A percentile compares a stretch with the other conserved stretches of the same genome.
Evolutionary conservation across 2,329 filamentous ascomycete species (phyloP).

Genomic region (Fusarium sp.): DNA sequence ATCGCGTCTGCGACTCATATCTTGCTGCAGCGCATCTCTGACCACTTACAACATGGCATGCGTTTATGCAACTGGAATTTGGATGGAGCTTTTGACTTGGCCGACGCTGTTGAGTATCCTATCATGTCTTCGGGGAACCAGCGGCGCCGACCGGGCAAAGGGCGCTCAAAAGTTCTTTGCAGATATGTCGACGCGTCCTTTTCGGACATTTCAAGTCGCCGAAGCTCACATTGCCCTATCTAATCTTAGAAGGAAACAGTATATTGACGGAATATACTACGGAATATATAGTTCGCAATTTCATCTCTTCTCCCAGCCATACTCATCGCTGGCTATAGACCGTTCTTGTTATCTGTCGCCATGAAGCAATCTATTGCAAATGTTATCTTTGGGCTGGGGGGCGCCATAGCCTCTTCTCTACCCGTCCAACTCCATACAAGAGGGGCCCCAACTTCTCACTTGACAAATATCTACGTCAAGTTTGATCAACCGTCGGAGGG

Average conservation of each 20-base stretch:
- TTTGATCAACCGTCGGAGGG: neutral
- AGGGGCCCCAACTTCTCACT: neutral
- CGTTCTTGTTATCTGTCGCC: rapidly evolving
- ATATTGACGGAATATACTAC: neutral
- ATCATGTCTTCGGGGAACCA: neutral
- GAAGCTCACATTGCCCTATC: neutral
- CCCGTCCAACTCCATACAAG: neutral
- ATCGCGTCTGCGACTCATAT: neutral
- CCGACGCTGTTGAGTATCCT: neutral
- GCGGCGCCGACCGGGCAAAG: neutral
- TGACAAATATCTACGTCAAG: neutral
- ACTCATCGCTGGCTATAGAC: neutral
- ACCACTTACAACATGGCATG: neutral
- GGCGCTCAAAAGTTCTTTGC: neutral
- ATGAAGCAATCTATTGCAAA: conserved; percentile 2
- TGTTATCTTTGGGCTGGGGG: neutral
- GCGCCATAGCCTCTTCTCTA: neutral
- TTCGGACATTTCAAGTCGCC: neutral
- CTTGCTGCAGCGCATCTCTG: neutral
- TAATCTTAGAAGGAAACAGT: neutral
- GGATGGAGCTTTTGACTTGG: neutral
- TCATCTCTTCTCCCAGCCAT: too few relatives aligned
- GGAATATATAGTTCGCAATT: neutral
- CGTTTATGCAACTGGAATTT: rapidly evolving
- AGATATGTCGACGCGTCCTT: neutral